A percentile compares a stretch with the other conserved stretches of the same genome.
Conservation (phyloP, 495 filamentous ascomycete species). For the Penicillium simplicissimum region DNA sequence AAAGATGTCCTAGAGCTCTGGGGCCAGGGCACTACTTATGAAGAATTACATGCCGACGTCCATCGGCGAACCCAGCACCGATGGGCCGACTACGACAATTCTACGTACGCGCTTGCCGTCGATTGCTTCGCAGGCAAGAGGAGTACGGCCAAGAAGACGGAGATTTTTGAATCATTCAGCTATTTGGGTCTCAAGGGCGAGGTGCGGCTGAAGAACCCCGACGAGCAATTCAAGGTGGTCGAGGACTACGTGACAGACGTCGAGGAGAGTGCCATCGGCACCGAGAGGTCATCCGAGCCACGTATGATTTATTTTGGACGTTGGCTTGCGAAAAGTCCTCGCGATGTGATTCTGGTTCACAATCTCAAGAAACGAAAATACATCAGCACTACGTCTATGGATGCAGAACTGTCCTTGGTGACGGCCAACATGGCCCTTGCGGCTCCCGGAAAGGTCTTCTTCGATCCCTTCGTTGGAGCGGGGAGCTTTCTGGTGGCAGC, state of each 20-base stretch:
- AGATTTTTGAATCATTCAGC: slow-evolving; percentile 76
- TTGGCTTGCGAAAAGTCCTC: slow-evolving; percentile 59
- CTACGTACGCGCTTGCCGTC: slow-evolving; percentile 78
- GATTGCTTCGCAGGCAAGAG: slow-evolving; percentile 76
- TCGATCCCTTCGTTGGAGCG: slow-evolving; percentile 94
- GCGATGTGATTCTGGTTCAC: slow-evolving; percentile 70
- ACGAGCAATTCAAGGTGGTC: slow-evolving; percentile 73
- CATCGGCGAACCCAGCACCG: slow-evolving; percentile 53
- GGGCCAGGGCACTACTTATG: slow-evolving; percentile 69
- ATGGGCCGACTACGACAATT: slow-evolving; percentile 62
- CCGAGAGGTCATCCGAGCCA: slow-evolving; percentile 47
- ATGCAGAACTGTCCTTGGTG: slow-evolving; percentile 86
- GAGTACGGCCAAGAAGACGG: slow-evolving; percentile 53
- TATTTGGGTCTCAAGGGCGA: slow-evolving; percentile 77
- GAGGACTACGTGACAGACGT: slow-evolving; percentile 69
- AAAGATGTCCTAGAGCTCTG: slow-evolving; percentile 87
- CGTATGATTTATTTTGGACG: slow-evolving; percentile 70
- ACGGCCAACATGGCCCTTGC: slow-evolving; percentile 90
- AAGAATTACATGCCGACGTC: slow-evolving; percentile 67
- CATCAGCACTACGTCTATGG: slow-evolving; percentile 96
- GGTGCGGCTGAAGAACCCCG: slow-evolving; percentile 69
- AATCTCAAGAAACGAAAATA: slow-evolving; percentile 91
- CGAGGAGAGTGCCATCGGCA: slow-evolving; percentile 15
- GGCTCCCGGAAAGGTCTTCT: slow-evolving; percentile 78
- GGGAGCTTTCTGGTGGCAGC: slow-evolving; percentile 86